phyloP scores from a whole-genome alignment of 2,329 filamentous ascomycete genomes.

The Cercospora nicotianae region DNA sequence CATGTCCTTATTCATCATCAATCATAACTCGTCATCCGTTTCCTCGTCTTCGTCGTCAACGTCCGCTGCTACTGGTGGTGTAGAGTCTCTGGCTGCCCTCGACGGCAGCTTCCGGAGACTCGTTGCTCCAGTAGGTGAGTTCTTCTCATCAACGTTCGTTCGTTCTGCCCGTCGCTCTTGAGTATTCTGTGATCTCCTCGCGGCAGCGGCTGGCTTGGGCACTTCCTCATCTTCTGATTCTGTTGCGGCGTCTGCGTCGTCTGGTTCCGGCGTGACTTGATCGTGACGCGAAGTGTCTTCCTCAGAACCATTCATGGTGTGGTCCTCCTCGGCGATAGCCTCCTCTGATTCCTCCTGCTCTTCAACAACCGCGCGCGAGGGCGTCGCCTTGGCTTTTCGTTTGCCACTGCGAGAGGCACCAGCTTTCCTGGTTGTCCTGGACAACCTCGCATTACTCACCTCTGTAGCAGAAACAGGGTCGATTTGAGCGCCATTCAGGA shows the following conservation, averaged over 20 bases:
- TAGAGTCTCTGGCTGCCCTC: slow-evolving; percentile 13
- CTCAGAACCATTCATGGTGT: slow-evolving; percentile 28
- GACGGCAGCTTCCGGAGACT: slow-evolving; percentile 27
- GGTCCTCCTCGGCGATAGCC: slow-evolving; percentile 31
- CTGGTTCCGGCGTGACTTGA: slow-evolving; percentile 19
- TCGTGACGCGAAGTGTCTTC: slow-evolving; percentile 18
- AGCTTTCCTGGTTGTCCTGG: slow-evolving; percentile 25
- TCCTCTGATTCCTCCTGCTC: slow-evolving; percentile 23
- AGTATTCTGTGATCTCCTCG: slow-evolving; percentile 5
- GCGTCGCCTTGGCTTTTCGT: slow-evolving; percentile 40
- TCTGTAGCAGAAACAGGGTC: slow-evolving; percentile 55
- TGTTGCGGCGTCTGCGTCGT: slow-evolving; percentile 6
- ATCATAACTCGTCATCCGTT: slow-evolving; percentile 39
- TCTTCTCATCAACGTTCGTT: slow-evolving; percentile 21
- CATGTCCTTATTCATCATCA: not conserved
- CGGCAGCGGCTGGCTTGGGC: not conserved
- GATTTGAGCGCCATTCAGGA: slow-evolving; percentile 60
- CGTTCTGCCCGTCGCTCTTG: slow-evolving; percentile 3
- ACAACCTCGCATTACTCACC: slow-evolving; percentile 18
- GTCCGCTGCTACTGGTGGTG: slow-evolving; percentile 17
- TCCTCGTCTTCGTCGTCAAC: slow-evolving; percentile 34
- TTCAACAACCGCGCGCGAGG: slow-evolving; percentile 39
- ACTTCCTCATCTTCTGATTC: slow-evolving; percentile 11
- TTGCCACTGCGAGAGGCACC: slow-evolving; percentile 35
- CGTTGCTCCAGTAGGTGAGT: not conserved